A percentile compares a stretch with the other conserved stretches of the same genome.
phyloP scores from a whole-genome alignment of 805 yeast genomes.

The Grigorovia jiainica region DNA sequence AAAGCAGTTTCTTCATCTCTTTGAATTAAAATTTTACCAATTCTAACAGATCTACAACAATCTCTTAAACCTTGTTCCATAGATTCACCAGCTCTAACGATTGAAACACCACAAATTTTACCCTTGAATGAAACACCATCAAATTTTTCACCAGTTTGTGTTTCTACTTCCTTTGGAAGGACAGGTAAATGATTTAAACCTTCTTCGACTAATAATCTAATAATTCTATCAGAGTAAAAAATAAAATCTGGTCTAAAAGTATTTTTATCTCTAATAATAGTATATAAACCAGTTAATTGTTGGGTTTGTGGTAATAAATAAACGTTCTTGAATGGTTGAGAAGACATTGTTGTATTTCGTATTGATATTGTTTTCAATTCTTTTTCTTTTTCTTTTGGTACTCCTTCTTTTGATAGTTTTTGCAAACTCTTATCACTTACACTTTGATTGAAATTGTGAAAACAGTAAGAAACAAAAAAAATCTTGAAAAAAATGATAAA shows the following conservation, averaged over 20 bases:
- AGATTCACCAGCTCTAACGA: constrained; percentile 96
- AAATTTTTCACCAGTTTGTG: constrained; percentile 66
- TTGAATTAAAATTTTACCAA: constrained; percentile 94
- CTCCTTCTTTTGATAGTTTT: no score
- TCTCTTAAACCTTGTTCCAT: constrained; percentile 98
- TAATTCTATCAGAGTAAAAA: constrained; percentile 90
- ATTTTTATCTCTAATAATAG: constrained; percentile 74
- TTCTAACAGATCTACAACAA: constrained; percentile 91
- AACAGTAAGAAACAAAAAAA: neutral
- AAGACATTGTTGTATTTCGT: constrained; percentile 13
- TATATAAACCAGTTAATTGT: constrained; percentile 78
- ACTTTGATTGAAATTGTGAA: no score
- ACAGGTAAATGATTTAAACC: constrained; percentile 93
- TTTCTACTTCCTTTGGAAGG: constrained; percentile 51
- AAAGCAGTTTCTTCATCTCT: constrained; percentile 96
- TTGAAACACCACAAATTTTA: constrained; percentile 95
- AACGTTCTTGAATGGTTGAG: constrained; percentile 39
- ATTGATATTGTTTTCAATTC: no score
- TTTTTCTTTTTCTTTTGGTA: no score
- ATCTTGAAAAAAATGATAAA: neutral
- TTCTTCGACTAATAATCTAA: constrained; percentile 86
- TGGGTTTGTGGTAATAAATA: constrained; percentile 75
- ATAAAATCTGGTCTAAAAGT: constrained; percentile 89
- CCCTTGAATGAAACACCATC: constrained; percentile 79
- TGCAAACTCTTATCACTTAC: no score